Evolutionary conservation across 352 stramenopile genomes (phyloP), one percentile per base, ranked within the genome.

Genomic region (Nothophytophthora sp.): DNA sequence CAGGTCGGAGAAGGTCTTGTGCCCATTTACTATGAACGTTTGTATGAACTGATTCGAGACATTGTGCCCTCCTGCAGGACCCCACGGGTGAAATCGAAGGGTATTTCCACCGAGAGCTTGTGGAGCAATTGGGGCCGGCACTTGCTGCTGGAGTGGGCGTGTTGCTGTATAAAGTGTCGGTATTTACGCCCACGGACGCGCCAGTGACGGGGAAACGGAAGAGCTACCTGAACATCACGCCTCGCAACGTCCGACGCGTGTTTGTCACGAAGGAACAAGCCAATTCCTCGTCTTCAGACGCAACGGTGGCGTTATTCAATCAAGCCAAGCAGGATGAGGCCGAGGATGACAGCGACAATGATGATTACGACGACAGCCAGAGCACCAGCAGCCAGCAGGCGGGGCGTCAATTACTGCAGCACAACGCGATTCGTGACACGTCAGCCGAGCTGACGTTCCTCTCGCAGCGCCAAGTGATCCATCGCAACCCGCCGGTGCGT

Each of bases 101-200:
- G 6, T 94, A 94, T 35, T 91, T 94, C 19, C 84, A 94, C 44
- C 79, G 77, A 0, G 79, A 91, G 24, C 69, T 92, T 7, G 81
- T 91, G 24, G 78, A 91, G 51, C 75, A 83, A 18, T 56, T 92
- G 19, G 81, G 80, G 0, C 65, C 79, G 30, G 75, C 76, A 8
- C 46, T 94, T 0, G 54, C 71, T 25, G 67, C 55, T 19, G 78
- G 78, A 9, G 70, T 66, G 0, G 84, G 58, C 6, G 45, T 91
- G 23, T 10, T 88, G n/a, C 62, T 94, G 1, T 71, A 81, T 22
- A 73, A 92, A 4, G 81, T 94, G 12, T 86, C 77, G 1, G 62
- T 86, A 23, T 90, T 88, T 39, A 74, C 71, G 2, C 80, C 77
- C 3, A 82, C 73, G 11, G 73, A 82, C 29, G 66, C 68, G 13